phyloP scores from a whole-genome alignment of 2,329 filamentous ascomycete species.

The Aspergillus thermomutatus region DNA sequence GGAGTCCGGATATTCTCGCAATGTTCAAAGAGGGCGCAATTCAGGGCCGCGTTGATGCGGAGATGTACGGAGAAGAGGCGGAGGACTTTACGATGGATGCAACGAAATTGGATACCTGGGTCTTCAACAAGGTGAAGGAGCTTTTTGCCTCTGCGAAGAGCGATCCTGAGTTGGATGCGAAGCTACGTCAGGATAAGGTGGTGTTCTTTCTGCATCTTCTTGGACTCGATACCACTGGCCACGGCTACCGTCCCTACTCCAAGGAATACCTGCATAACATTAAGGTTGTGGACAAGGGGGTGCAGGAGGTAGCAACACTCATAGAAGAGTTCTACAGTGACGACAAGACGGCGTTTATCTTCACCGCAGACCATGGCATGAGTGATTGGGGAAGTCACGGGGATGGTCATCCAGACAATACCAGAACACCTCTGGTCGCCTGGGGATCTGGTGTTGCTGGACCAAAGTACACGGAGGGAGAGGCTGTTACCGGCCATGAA shows the following conservation, averaged over 20 bases:
- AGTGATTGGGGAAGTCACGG: constrained; percentile 99
- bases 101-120: constrained; percentile 81
- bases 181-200: constrained; percentile 75
- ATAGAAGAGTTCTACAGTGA: constrained; percentile 83
- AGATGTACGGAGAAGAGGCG: constrained; percentile 74
- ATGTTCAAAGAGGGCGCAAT: constrained; percentile 97
- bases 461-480: constrained; percentile 58
- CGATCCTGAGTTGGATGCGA: constrained; percentile 70
- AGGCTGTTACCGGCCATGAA: constrained; percentile 75
- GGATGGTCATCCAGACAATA: constrained; percentile 96
- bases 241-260: constrained; percentile 84
- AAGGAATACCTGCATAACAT: constrained; percentile 94
- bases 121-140: constrained; percentile 88
- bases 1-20: constrained; percentile 91
- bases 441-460: constrained; percentile 90
- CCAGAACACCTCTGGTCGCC: constrained; percentile 82
- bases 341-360: constrained; percentile 86
- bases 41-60: constrained; percentile 81
- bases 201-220: constrained; percentile 96
- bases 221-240: constrained; percentile 86
- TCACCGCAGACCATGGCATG: constrained; percentile 98
- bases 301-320: constrained; percentile 75
- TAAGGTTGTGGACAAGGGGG: constrained; percentile 86
- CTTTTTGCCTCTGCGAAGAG: constrained; percentile 76
- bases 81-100: constrained; percentile 90